phyloP scores from a whole-genome alignment of 176 grass and related monocot species.

The Pharus latifolius region DNA sequence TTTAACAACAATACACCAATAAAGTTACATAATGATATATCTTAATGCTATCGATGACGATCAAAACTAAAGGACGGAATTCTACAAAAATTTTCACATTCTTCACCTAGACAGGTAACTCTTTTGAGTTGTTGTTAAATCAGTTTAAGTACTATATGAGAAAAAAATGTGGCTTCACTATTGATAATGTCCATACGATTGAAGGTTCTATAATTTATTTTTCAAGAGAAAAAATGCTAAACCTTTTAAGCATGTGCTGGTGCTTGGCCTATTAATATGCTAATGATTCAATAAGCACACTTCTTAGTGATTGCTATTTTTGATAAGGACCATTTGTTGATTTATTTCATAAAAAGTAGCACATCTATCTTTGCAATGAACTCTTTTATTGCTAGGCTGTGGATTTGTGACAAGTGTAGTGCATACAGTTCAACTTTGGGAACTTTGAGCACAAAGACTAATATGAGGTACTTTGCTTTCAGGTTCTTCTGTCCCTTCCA shows the following conservation, averaged over 20 bases:
- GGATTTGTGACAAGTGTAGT: neutral
- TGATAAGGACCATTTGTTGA: no score
- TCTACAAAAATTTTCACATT: no score
- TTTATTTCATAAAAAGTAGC: no score
- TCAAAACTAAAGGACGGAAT: no score
- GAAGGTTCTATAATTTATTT: neutral
- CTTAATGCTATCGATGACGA: no score
- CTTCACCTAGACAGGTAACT: constrained; percentile 77
- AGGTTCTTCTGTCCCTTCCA: constrained; percentile 79
- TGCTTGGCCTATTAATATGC: neutral
- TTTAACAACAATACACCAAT: no score
- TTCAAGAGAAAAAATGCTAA: neutral
- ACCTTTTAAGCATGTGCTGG: neutral
- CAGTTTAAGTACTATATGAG: neutral
- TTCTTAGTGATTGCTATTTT: neutral
- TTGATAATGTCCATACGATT: neutral
- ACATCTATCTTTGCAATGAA: neutral
- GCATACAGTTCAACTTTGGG: neutral
- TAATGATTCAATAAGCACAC: neutral
- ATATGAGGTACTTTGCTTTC: constrained; percentile 9
- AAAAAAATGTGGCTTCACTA: neutral
- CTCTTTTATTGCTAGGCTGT: neutral
- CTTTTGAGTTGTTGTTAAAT: neutral
- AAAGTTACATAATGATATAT: no score
- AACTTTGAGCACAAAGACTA: neutral